Evolutionary conservation across 106 monocot genomes (phyloP).

Genomic region (Allium sativum): DNA sequence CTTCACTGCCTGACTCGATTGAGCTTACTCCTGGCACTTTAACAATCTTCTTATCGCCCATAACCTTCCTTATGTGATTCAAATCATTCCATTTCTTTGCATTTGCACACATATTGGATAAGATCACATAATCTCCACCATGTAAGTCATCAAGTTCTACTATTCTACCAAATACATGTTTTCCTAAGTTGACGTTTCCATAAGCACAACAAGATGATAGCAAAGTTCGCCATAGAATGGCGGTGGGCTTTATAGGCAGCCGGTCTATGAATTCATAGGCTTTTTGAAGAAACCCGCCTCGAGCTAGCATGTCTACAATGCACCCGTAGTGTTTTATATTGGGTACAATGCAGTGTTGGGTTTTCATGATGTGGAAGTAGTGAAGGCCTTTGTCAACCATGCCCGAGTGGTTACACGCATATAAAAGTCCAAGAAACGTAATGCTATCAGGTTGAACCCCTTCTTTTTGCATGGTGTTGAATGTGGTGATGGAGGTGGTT

Average conservation of each 20-base stretch:
- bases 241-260: slow-evolving; percentile 40
- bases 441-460: slow-evolving; percentile 48
- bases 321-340: slow-evolving; percentile 71
- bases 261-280: slow-evolving; percentile 47
- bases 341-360: slow-evolving; percentile 16
- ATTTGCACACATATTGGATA: slow-evolving; percentile 59
- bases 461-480: slow-evolving; percentile 30
- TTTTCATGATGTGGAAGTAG: slow-evolving; percentile 42
- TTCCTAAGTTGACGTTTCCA: slow-evolving; percentile 51
- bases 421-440: slow-evolving; percentile 66
- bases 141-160: slow-evolving; percentile 46
- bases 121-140: slow-evolving; percentile 66
- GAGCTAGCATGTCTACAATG: slow-evolving; percentile 56
- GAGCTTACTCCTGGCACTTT: slow-evolving; percentile 79
- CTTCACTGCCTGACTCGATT: slow-evolving; percentile 43
- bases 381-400: slow-evolving; percentile 55
- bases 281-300: slow-evolving; percentile 42
- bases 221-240: slow-evolving; percentile 60
- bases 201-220: slow-evolving; percentile 45
- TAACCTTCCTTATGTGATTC: slow-evolving; percentile 36
- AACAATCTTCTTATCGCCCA: slow-evolving; percentile 39
- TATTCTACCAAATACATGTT: slow-evolving; percentile 52
- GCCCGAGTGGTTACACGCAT: slow-evolving; percentile 75
- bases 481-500: slow-evolving; percentile 23
- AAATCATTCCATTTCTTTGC: slow-evolving; percentile 50